phyloP scores from a whole-genome alignment of 805 yeast species.

The Barnettozyma populi region DNA sequence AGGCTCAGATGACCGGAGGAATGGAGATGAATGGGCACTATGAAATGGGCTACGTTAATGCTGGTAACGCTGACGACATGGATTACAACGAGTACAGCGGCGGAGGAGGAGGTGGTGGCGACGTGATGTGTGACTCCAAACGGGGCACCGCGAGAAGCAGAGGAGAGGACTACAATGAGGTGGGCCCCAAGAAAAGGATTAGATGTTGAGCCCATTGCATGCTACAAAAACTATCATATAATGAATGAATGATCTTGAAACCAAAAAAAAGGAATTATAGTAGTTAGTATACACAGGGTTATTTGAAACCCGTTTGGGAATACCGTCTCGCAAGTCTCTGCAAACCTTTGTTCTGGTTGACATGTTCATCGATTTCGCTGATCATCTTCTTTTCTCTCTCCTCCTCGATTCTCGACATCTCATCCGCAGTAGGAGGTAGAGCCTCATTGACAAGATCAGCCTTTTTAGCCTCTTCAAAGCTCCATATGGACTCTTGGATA shows the following conservation, averaged over 20 bases:
- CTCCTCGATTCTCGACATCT: slow-evolving; percentile 39
- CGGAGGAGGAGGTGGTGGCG: background rate
- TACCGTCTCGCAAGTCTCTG: slow-evolving; percentile 25
- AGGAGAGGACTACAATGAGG: slow-evolving; percentile 11
- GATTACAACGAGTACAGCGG: slow-evolving; percentile 2
- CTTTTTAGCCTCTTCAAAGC: slow-evolving; percentile 77
- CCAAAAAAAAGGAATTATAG: background rate
- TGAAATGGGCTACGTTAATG: slow-evolving; percentile 10
- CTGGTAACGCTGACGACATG: slow-evolving; percentile 21
- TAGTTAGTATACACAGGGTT: background rate
- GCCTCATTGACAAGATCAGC: slow-evolving; percentile 84
- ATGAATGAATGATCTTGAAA: background rate
- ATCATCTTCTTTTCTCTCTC: slow-evolving; percentile 41
- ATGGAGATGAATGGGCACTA: background rate
- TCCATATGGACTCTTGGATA: slow-evolving; percentile 56
- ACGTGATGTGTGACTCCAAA: slow-evolving; percentile 8
- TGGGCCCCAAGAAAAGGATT: slow-evolving; percentile 1
- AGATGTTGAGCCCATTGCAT: slow-evolving; percentile 1
- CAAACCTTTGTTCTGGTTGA: slow-evolving; percentile 16
- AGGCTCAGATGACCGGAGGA: background rate
- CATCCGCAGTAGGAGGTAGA: slow-evolving; percentile 74
- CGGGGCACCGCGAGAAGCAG: slow-evolving; percentile 16
- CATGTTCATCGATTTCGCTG: slow-evolving; percentile 29
- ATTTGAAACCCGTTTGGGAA: slow-evolving; percentile 10
- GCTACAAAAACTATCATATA: background rate